A percentile compares a stretch with the other conserved stretches of the same genome.
Evolutionary conservation across 2,329 filamentous ascomycete genomes (phyloP).

Genomic region (Coleophoma crateriformis): DNA sequence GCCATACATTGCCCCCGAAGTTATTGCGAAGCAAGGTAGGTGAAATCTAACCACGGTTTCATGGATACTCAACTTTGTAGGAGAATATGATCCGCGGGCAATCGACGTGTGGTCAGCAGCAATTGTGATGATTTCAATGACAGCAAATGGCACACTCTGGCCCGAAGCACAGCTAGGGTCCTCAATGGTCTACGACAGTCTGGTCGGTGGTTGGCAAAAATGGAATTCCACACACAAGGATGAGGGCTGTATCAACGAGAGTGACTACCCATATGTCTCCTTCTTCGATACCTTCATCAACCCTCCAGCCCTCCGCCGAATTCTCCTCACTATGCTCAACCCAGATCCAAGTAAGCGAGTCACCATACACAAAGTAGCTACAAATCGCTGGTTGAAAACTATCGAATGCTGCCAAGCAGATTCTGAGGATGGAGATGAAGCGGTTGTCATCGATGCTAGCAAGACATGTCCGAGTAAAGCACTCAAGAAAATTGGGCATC

Average conservation of each 20-base stretch:
- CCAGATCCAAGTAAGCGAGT: constrained; percentile 68
- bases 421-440: constrained; percentile 54
- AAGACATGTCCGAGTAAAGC: constrained; percentile 32
- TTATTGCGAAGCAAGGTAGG: constrained; percentile 59
- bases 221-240: constrained; percentile 56
- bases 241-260: constrained; percentile 42
- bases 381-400: constrained; percentile 65
- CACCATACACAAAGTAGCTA: constrained; percentile 62
- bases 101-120: constrained; percentile 84
- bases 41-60: background rate
- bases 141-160: constrained; percentile 71
- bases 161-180: constrained; percentile 50
- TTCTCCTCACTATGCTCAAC: constrained; percentile 78
- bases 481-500: constrained; percentile 35
- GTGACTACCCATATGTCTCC: constrained; percentile 59
- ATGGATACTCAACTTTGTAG: constrained; percentile 20
- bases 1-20: constrained; percentile 85
- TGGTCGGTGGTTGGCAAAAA: constrained; percentile 62
- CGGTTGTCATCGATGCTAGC: constrained; percentile 51
- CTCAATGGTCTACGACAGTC: constrained; percentile 53
- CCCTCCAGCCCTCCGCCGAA: constrained; percentile 61
- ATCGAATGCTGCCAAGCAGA: constrained; percentile 78
- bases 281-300: constrained; percentile 62
- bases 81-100: constrained; percentile 66
- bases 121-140: constrained; percentile 75